Evolutionary conservation across 1,139 yeast genomes (phyloP), one percentile per base, ranked within the genome.

Genomic region (Yamadazyma spencermartinsiae): DNA sequence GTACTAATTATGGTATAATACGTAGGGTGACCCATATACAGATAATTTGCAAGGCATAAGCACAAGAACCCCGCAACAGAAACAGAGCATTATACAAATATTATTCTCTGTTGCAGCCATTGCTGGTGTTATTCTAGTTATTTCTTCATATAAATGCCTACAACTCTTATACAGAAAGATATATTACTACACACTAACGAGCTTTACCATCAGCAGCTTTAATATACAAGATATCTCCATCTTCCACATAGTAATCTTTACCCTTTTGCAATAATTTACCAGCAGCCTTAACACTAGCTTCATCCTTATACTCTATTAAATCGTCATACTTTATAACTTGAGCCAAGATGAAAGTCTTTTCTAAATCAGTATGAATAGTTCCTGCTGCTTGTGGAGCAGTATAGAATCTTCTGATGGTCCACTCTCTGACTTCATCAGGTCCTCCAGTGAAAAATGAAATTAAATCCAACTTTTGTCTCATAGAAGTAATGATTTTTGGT

Each of bases 181-280:
- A 29, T 17, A 24, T 46, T 65, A 23, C 26, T 23, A 23, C n/a
- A 23, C 26, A 23, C 26, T 71, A 71, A 61, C 77, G 73, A 43
- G 75, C 76, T 76, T 90, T 90, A 72, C 97, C 97, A 44, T 95
- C 96, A 65, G 95, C 97, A 46, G 97, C 89, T 76, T 95, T 86
- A 76, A 90, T 86, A 72, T 84, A 90, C 54, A 90, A 82, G 56
- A 92, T 77, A 63, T 90, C 98, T 63, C 97, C 77, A 52, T 72
- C 77, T 51, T 68, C 74, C 48, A 94, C 96, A 48, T 80, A 92
- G 61, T 94, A 92, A 52, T 90, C 98, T 69, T 92, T 94, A 77
- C 99, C 99, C 82, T 92, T 92, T 61, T 79, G 86, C 65, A 79
- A 67, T 60, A 92, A 79, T 70, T 92, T 92, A 70, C 98, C 98